These are phyloP conservation scores for Fraxinus velutina DNA, from an alignment of 305 asterid species.

Conservation along the genomic window DNA sequence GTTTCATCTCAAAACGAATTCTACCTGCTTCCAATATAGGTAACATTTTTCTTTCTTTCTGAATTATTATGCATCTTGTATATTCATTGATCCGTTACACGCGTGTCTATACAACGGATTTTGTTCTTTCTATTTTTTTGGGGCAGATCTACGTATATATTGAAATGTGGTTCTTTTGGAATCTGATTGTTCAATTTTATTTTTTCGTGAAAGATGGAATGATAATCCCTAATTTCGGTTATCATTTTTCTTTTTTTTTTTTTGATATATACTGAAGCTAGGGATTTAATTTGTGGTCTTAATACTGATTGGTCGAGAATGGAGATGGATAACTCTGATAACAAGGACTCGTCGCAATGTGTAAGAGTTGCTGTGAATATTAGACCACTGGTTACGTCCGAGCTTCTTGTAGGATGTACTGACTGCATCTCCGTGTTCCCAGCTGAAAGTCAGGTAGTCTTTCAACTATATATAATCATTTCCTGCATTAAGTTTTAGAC, in stretches of 20 bases:
- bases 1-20: background rate
- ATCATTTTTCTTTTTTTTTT: background rate
- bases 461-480: background rate
- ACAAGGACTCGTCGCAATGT: constrained; percentile 52
- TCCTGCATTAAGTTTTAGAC: background rate
- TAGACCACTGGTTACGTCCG: constrained; percentile 83
- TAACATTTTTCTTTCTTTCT: background rate
- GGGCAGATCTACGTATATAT: background rate
- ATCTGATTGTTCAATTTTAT: background rate
- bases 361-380: constrained; percentile 87
- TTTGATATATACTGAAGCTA: constrained; percentile 13
- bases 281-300: constrained; percentile 16
- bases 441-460: constrained; percentile 69
- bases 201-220: background rate
- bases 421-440: constrained; percentile 79
- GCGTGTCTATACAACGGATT: background rate
- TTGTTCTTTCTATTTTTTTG: background rate
- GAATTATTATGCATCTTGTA: background rate
- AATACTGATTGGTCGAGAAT: constrained; percentile 17
- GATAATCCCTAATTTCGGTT: background rate
- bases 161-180: background rate
- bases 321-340: constrained; percentile 57
- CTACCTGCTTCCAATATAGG: background rate
- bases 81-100: background rate
- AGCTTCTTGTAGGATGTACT: constrained; percentile 85